Base-by-base conservation (phyloP, 2,329 filamentous ascomycete species). In the Ascochyta rabiei region DNA sequence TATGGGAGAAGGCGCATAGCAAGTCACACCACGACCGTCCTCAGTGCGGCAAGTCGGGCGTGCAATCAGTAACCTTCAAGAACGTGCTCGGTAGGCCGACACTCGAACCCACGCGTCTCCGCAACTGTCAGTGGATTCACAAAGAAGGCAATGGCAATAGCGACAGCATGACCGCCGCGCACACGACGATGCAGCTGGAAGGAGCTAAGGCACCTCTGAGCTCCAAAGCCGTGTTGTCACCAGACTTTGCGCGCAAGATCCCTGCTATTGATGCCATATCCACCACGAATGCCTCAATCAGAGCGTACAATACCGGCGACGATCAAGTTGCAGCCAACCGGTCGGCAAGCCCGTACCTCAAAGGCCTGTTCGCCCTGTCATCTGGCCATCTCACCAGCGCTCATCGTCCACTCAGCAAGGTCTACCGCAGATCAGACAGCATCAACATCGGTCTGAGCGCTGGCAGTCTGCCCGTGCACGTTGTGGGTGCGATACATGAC, bases 1-100 rank as follows among this genome's bases (percentile, higher is more conserved):
- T 75, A 4, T 75, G 72, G 72, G 72, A 75, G 53, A 74, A 73
- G 57, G 65, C 67, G 9, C 72, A 75, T 49, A 57, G 44, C 48
- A 56, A 56, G 39, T 39, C 53, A 7, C 38, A 12, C 28, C 53
- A 51, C 33, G 39, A 48, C 23, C 19, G 39, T 16, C 24, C 48
- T 4, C 47, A 56, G 39, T 46, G 42, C 31, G 52, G 52, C 46
- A 50, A 38, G 31, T 45, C 46, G 13, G 46, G 41, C 10, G 46
- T 30, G 18, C 37, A 46, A 26, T 50, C 47, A 4, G 12, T 47
- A 6, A 38, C 8, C 21, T 21, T 41, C 26, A 48, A 47, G 30
- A 56, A 46, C 33, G 34, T 12, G 18, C 16, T 16, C 23, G 45
- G 42, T 12, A 35, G 23, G 35, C 48, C 33, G 16, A 12, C 23